Evolutionary conservation across 176 grass and related monocot species (phyloP), one percentile per base, ranked within the genome.

Genomic region (Musa acuminata): DNA sequence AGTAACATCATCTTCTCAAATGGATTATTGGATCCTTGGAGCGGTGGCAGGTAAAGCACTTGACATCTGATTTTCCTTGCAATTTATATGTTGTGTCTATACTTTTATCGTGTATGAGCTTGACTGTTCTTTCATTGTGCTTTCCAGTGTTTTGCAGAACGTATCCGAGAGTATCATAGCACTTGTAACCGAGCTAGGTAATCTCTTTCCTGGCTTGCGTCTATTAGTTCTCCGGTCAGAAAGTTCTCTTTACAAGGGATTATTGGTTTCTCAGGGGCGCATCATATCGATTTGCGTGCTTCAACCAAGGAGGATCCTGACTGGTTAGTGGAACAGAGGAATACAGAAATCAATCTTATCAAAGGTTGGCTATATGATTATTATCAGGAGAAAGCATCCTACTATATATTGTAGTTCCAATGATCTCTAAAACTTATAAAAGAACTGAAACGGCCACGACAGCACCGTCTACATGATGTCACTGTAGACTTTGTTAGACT

Each of bases 1-100:
- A 93, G 94, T 80, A 97, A 97, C 63, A 93, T 97, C 51, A 93
- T 97, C 81, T 97, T 97, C 75, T 97, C 91, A 75, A 97, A 97
- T 62, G 94, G 94, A 21, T 88, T 97, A 64, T 84, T 93, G 0
- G 90, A 97, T 80, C 94, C 94, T 51, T 97, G 94, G 94, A 97
- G 90, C 52, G 94, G 94, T 0, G 90, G 94, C 75, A 88, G 94
- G 94, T 97, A 73, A 91, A 64, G 6, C 22, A 62, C 52, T 49
- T 85, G 12, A 71, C 14, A 57, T 3, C 69, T 52, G 4, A 64
- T 67, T 13, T 65, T 72, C 71, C 11, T 25, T 79, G 8, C 11
- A 76, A 24, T 60, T 50, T 51, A 20, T 50, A 16, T 50, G 13
- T 85, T 50, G 24, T 85, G 62, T 79, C 62, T 19, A 72, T 29